These are phyloP conservation scores for Thamnidium elegans DNA, from an alignment of 192 early-diverging fungal genomes.

Conservation along the genomic window DNA sequence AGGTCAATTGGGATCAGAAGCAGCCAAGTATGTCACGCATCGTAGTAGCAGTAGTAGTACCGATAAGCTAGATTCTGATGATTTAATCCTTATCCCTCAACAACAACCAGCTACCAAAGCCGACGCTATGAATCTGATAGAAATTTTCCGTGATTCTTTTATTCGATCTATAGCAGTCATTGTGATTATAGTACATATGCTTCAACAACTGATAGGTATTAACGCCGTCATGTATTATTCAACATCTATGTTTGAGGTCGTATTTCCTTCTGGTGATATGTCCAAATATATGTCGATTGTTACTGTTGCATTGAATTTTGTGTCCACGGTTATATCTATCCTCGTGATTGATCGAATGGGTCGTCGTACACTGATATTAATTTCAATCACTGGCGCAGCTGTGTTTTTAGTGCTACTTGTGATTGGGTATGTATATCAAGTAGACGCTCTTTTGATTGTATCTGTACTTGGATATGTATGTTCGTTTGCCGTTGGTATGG, in stretches of 20 bases:
- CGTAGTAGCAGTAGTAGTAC: slow-evolving; percentile 5
- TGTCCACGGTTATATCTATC: slow-evolving; percentile 59
- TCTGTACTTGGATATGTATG: slow-evolving; percentile 75
- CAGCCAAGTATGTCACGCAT: background rate
- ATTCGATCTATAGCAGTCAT: slow-evolving; percentile 61
- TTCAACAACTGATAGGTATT: slow-evolving; percentile 85
- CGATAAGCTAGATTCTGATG: background rate
- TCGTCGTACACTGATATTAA: slow-evolving; percentile 61
- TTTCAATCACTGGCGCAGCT: slow-evolving; percentile 58
- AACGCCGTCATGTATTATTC: slow-evolving; percentile 85
- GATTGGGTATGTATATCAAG: slow-evolving; percentile 53
- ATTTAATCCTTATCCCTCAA: slow-evolving; percentile 12
- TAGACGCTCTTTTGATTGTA: slow-evolving; percentile 57
- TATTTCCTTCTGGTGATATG: slow-evolving; percentile 48
- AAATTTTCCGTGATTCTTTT: slow-evolving; percentile 55
- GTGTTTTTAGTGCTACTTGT: slow-evolving; percentile 58
- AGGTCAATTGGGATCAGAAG: slow-evolving; percentile 37
- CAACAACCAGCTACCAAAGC: slow-evolving; percentile 9
- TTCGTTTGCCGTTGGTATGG: slow-evolving; percentile 76
- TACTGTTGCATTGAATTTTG: slow-evolving; percentile 53
- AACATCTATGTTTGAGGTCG: slow-evolving; percentile 71
- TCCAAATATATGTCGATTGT: slow-evolving; percentile 64
- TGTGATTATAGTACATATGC: slow-evolving; percentile 63
- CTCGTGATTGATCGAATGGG: slow-evolving; percentile 61
- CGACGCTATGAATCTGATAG: slow-evolving; percentile 43